phyloP scores from a whole-genome alignment of 495 filamentous ascomycete species.

The Gamarada debralockiae region DNA sequence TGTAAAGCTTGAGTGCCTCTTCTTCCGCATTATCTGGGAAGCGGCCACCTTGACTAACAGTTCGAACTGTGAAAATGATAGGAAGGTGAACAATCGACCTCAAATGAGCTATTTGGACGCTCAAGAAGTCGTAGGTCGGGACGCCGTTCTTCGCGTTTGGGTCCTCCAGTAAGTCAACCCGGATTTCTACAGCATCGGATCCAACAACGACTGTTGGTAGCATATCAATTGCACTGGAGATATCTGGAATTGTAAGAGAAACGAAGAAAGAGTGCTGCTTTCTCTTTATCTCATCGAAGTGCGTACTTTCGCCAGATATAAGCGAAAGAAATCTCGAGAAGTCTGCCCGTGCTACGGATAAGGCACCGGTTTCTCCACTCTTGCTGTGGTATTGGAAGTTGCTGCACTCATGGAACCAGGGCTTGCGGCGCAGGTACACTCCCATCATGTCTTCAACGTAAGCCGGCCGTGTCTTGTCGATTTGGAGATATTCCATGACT shows the following conservation, averaged over 20 bases:
- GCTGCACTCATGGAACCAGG: conserved; percentile 90
- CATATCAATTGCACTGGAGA: conserved; percentile 56
- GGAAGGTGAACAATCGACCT: conserved; percentile 73
- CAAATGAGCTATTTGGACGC: conserved; percentile 76
- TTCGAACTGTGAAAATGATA: conserved; percentile 90
- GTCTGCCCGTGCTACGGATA: conserved; percentile 66
- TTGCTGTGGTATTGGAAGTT: conserved; percentile 90
- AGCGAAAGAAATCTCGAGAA: conserved; percentile 74
- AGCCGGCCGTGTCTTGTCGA: conserved; percentile 88
- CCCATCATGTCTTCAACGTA: conserved; percentile 92
- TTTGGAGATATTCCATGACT: conserved; percentile 84
- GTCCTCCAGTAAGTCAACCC: conserved; percentile 88
- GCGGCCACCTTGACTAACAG: conserved; percentile 77
- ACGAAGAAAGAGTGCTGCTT: conserved; percentile 89
- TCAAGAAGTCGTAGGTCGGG: conserved; percentile 69
- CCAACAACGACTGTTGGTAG: conserved; percentile 75
- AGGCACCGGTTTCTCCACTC: conserved; percentile 48
- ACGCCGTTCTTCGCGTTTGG: conserved; percentile 52
- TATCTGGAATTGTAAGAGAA: conserved; percentile 76
- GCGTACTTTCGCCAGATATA: conserved; percentile 65
- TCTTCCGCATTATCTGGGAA: conserved; percentile 77
- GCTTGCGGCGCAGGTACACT: conserved; percentile 88
- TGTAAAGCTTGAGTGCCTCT: conserved; percentile 69
- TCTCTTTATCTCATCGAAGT: conserved; percentile 59
- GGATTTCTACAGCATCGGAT: conserved; percentile 88